Base-by-base conservation (phyloP, 805 yeast genomes). In the Ogataea wickerhamii region DNA sequence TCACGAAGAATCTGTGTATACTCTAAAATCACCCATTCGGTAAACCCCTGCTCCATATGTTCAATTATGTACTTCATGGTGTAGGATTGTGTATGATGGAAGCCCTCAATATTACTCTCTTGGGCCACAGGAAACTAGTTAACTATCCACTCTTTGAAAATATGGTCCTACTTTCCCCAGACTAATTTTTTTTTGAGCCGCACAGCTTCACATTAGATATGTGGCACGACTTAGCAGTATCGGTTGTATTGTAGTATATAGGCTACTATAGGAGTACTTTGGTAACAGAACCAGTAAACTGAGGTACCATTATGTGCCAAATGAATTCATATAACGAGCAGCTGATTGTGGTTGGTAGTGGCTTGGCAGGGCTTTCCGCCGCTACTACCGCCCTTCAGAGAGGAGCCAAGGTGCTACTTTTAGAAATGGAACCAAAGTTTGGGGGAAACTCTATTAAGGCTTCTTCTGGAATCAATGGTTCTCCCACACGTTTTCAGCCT, bases 21-120 rank as follows among this genome's bases (percentile, higher is more conserved):
- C 55, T 91, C 98, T 5, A 93, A 70, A 20, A 76, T 73, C 29
- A 91, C 98, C 98, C 98, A 91, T 48, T 85, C 93, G 47, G 96
- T 87, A 73, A 91, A 87, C 1, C 96, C 98, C 44, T 79, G 84
- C 63, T 91, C 98, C 97, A 91, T 91, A 59, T 91, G 98, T 63
- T 91, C 98, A 36, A 91, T 88, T 37, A 93, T 78, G 70, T 88
- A 91, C 63, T 87, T 87, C 95, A 86, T 86, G n/a, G n/a, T n/a
- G n/a, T n/a, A n/a, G n/a, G n/a, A 12, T 22, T 8, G 25, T 22
- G 12, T 12, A 12, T 22, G 25, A 22, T 22, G 11, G 11, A 22
- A 22, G 11, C 25, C 8, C 25, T 22, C 25, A 8, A 8, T 22
- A 22, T 22, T 8, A 22, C 11, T 22, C 11, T 8, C 25, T 12